These are phyloP conservation scores for Paramyrothecium sp. DNA, from an alignment of 2,329 filamentous ascomycete species.

Conservation along the genomic window DNA sequence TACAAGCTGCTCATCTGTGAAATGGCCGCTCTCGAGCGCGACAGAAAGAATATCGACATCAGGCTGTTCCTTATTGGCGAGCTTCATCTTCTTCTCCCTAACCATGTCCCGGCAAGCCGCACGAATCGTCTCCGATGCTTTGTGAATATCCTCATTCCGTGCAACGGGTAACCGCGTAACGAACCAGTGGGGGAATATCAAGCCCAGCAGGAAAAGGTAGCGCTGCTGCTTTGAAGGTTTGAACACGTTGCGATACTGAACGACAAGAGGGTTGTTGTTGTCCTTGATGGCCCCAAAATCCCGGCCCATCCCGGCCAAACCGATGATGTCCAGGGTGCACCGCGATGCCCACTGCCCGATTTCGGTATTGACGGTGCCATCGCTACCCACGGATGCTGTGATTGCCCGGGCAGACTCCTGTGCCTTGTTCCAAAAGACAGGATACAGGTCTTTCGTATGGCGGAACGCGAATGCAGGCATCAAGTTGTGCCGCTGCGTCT, in stretches of 20 bases:
- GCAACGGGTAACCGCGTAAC: conserved; percentile 64
- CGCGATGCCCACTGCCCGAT: conserved; percentile 63
- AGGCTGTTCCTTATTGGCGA: conserved; percentile 43
- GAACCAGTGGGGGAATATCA: conserved; percentile 64
- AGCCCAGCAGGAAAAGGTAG: conserved; percentile 54
- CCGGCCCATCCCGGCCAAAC: conserved; percentile 66
- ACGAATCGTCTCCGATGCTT: conserved; percentile 59
- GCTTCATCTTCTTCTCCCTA: conserved; percentile 61
- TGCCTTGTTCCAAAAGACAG: conserved; percentile 79
- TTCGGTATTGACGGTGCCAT: conserved; percentile 47
- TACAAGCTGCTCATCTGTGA: conserved; percentile 76
- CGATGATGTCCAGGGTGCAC: conserved; percentile 74
- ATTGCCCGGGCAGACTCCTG: conserved; percentile 66
- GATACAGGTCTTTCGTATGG: conserved; percentile 81
- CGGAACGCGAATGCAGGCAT: conserved; percentile 84
- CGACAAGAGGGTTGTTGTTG: conserved; percentile 56
- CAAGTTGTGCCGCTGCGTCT: conserved; percentile 73
- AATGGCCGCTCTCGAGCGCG: conserved; percentile 72
- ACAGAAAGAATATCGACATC: conserved; percentile 78
- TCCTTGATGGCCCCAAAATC: conserved; percentile 68
- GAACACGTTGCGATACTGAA: conserved; percentile 57
- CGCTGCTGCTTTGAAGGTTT: conserved; percentile 49
- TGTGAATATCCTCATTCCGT: conserved; percentile 64
- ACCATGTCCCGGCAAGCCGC: conserved; percentile 68
- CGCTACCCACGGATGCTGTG: conserved; percentile 31